These are phyloP conservation scores for Passalora sequoiae DNA, from an alignment of 2,329 filamentous ascomycete genomes.

Conservation along the genomic window DNA sequence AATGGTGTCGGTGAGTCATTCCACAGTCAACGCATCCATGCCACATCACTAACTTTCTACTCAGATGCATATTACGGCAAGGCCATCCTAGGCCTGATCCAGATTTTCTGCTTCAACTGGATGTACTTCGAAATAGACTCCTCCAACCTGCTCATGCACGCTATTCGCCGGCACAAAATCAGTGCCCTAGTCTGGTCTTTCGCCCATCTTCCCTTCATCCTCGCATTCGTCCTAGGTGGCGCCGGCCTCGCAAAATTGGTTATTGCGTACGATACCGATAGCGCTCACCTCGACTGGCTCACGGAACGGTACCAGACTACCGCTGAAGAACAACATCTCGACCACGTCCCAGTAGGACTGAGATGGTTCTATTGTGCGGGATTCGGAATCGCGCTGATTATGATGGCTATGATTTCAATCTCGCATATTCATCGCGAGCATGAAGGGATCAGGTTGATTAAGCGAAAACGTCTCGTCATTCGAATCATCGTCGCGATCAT, in stretches of 20 bases:
- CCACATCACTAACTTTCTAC: neutral
- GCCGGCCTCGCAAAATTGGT: constrained; percentile 56
- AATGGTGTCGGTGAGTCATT: constrained; percentile 38
- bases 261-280: constrained; percentile 50
- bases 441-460: constrained; percentile 46
- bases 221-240: constrained; percentile 57
- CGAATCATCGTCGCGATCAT: constrained; percentile 48
- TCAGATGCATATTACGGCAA: constrained; percentile 57
- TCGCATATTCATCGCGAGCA: constrained; percentile 54
- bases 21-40: neutral
- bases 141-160: constrained; percentile 54
- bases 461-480: constrained; percentile 49
- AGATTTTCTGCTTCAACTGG: constrained; percentile 34
- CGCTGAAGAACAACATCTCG: constrained; percentile 36
- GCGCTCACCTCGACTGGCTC: constrained; percentile 47
- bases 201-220: constrained; percentile 58
- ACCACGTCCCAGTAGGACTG: constrained; percentile 49
- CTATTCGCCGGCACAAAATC: constrained; percentile 49
- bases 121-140: constrained; percentile 50
- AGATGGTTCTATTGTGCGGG: constrained; percentile 63
- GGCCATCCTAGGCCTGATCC: constrained; percentile 41
- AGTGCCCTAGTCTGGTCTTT: constrained; percentile 51
- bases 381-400: constrained; percentile 51
- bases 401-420: constrained; percentile 52
- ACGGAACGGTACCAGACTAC: constrained; percentile 48